phyloP scores from a whole-genome alignment of 176 grass and related monocot species.

The Oryza glaberrima region DNA sequence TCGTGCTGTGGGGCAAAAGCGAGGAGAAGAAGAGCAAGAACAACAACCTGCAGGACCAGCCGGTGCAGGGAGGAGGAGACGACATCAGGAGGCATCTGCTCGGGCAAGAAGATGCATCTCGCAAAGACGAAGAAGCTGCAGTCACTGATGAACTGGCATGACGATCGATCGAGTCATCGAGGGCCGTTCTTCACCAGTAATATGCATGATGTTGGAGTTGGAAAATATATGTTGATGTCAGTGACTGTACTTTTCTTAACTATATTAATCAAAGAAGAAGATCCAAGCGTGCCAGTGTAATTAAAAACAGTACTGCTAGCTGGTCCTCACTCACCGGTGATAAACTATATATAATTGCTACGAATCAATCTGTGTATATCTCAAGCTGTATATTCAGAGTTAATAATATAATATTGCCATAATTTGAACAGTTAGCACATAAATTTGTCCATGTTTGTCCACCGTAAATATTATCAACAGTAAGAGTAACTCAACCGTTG shows the following conservation, averaged over 20 bases:
- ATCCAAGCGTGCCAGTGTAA: constrained; percentile 13
- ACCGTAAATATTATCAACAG: no score
- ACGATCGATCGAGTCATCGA: neutral
- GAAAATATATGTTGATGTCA: neutral
- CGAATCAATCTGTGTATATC: neutral
- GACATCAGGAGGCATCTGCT: constrained; percentile 59
- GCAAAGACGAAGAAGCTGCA: constrained; percentile 44
- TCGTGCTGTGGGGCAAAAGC: constrained; percentile 89
- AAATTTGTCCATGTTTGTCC: no score
- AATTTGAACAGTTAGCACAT: no score
- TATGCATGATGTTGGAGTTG: neutral
- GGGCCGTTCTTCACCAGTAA: neutral
- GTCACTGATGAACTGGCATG: constrained; percentile 54
- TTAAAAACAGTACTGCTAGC: neutral
- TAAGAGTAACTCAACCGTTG: no score
- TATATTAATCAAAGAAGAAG: neutral
- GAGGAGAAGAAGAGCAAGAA: constrained; percentile 64
- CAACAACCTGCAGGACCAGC: neutral
- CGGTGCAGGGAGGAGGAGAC: constrained; percentile 3
- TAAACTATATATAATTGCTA: neutral
- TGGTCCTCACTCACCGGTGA: neutral
- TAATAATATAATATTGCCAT: no score
- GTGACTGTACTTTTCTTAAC: neutral
- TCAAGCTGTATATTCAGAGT: neutral
- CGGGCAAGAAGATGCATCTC: constrained; percentile 38